A percentile compares a stretch with the other conserved stretches of the same genome.
Conservation (phyloP, 1,284 basidiomycete species). For the Puccinia coronata region DNA sequence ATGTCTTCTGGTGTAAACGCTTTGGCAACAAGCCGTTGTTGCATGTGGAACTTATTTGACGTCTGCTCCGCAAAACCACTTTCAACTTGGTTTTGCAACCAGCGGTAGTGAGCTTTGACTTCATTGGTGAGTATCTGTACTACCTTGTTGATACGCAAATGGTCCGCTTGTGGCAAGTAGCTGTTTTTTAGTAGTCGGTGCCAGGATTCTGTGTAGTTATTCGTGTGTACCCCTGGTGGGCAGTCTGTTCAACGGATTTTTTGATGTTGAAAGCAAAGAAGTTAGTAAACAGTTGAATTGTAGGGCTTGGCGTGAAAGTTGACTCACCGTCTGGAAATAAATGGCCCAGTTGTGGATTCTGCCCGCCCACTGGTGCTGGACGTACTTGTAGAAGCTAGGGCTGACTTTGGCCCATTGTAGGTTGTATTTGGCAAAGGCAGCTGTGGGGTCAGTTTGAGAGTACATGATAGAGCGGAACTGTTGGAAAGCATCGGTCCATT, state of each 20-base stretch:
- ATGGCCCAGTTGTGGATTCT: background rate
- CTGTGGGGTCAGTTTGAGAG: background rate
- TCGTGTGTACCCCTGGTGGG: conserved; percentile 3
- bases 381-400: background rate
- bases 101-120: background rate
- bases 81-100: background rate
- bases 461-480: background rate
- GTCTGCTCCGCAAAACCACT: background rate
- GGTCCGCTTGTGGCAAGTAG: background rate
- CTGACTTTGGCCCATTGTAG: background rate
- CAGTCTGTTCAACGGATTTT: background rate
- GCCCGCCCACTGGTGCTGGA: background rate
- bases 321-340: background rate
- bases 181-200: background rate
- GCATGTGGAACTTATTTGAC: background rate
- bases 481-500: background rate
- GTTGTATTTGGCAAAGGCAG: background rate
- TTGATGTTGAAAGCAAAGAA: no score
- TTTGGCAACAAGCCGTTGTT: background rate
- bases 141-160: background rate
- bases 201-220: conserved; percentile 4
- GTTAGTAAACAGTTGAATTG: no score
- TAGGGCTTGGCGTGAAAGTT: no score
- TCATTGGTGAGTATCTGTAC: background rate
- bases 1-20: background rate